Conservation (phyloP, 1,284 basidiomycete species). For the Volvariella surrecta region DNA sequence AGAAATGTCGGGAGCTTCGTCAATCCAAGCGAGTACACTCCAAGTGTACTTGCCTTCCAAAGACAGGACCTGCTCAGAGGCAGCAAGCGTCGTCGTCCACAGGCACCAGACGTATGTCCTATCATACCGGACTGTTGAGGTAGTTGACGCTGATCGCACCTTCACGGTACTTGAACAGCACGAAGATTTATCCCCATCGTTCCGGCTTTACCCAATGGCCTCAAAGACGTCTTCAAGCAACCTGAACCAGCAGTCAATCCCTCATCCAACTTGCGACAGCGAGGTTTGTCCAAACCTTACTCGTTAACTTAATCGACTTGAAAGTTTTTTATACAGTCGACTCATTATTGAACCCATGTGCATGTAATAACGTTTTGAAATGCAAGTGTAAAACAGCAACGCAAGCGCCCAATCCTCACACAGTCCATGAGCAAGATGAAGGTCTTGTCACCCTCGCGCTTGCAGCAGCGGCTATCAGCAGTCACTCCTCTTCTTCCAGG, state of each 20-base stretch:
- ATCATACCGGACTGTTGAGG: neutral
- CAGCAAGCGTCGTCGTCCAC: slow-evolving; percentile 26
- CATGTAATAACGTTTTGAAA: slow-evolving; percentile 45
- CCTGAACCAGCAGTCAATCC: slow-evolving; percentile 13
- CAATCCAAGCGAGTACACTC: slow-evolving; percentile 68
- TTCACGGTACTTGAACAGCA: slow-evolving; percentile 25
- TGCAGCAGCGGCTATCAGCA: slow-evolving; percentile 27
- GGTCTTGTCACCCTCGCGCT: slow-evolving; percentile 41
- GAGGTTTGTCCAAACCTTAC: slow-evolving; percentile 29
- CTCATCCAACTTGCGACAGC: slow-evolving; percentile 38
- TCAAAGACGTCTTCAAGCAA: slow-evolving; percentile 36
- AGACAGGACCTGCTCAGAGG: slow-evolving; percentile 27
- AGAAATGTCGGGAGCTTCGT: slow-evolving; percentile 67
- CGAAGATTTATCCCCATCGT: slow-evolving; percentile 49
- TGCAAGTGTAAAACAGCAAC: slow-evolving; percentile 39
- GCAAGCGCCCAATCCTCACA: slow-evolving; percentile 11
- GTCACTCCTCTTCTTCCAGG: slow-evolving; percentile 8
- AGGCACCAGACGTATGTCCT: slow-evolving; percentile 43
- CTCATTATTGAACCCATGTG: slow-evolving; percentile 53
- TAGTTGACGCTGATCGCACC: slow-evolving; percentile 7
- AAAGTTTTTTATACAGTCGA: slow-evolving; percentile 34
- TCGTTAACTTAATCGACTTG: neutral
- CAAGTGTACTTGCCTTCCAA: slow-evolving; percentile 56
- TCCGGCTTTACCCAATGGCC: slow-evolving; percentile 55
- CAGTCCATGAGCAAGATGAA: slow-evolving; percentile 12